A percentile compares a stretch with the other conserved stretches of the same genome.
phyloP scores from a whole-genome alignment of 176 grass and related monocot genomes.

The Musa troglodytarum region DNA sequence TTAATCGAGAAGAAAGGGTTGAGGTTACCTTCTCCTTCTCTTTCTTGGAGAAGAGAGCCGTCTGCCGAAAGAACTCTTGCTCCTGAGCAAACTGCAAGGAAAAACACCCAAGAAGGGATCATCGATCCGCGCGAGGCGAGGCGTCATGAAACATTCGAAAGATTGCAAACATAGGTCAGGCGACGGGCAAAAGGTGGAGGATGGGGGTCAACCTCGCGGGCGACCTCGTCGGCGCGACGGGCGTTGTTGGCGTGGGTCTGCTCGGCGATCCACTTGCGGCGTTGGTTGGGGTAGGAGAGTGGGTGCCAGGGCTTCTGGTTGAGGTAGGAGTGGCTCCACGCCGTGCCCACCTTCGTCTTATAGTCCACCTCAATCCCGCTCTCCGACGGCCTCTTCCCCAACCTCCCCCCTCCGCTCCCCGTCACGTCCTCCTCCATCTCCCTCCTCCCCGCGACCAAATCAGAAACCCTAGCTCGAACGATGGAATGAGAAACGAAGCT shows the following conservation, averaged over 20 bases:
- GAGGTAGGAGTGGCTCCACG: conserved; percentile 91
- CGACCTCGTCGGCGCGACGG: conserved; percentile 71
- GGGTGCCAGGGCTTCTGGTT: conserved; percentile 99
- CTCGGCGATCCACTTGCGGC: conserved; percentile 99
- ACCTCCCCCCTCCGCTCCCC: conserved; percentile 22
- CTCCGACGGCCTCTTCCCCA: conserved; percentile 26
- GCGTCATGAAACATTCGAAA: too few species aligned
- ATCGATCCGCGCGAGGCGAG: not conserved
- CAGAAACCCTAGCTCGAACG: not conserved
- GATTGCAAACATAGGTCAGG: not conserved
- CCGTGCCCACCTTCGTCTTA: conserved; percentile 82
- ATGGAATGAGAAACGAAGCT: too few species aligned
- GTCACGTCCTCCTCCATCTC: conserved; percentile 63
- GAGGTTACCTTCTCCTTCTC: conserved; percentile 91
- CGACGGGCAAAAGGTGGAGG: not conserved
- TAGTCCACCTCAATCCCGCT: conserved; percentile 68
- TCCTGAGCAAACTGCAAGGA: conserved; percentile 76
- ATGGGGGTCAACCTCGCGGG: conserved; percentile 10
- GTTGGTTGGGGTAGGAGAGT: conserved; percentile 94
- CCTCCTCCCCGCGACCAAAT: not conserved
- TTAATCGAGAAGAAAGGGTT: conserved; percentile 4
- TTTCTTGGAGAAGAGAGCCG: conserved; percentile 75
- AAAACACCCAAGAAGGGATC: not conserved
- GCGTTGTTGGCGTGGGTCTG: conserved; percentile 52
- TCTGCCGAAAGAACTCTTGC: conserved; percentile 98